These are phyloP conservation scores for Candida succiphila DNA, from an alignment of 805 yeast genomes.

Conservation along the genomic window DNA sequence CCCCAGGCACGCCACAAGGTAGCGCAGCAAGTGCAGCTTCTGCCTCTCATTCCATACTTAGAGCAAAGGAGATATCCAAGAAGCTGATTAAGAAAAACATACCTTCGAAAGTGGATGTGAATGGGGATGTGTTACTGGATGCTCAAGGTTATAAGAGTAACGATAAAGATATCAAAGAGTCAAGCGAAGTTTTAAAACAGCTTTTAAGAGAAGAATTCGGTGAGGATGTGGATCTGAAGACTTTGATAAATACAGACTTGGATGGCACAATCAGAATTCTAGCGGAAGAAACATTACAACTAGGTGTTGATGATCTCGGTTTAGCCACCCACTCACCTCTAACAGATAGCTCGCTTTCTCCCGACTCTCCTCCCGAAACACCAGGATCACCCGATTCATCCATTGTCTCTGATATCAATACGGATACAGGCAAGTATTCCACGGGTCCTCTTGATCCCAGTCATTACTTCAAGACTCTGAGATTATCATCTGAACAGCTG, in stretches of 20 bases:
- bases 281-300: slow-evolving; percentile 9
- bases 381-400: slow-evolving; percentile 11
- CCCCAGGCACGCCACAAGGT: not conserved
- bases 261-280: slow-evolving; percentile 58
- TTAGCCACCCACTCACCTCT: not conserved
- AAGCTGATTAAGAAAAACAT: slow-evolving; percentile 64
- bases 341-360: not conserved
- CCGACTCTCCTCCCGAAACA: not conserved
- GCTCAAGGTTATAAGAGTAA: slow-evolving; percentile 94
- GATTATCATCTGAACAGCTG: slow-evolving; percentile 87
- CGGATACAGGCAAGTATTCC: slow-evolving; percentile 8
- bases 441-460: slow-evolving; percentile 4
- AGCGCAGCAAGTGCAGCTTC: slow-evolving; percentile 2
- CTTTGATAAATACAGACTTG: slow-evolving; percentile 44
- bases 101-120: slow-evolving; percentile 78
- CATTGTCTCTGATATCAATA: slow-evolving; percentile 15
- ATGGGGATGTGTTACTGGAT: slow-evolving; percentile 85
- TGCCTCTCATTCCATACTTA: slow-evolving; percentile 27
- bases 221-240: slow-evolving; percentile 32
- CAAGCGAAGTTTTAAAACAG: slow-evolving; percentile 68
- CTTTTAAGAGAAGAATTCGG: slow-evolving; percentile 72
- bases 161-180: slow-evolving; percentile 61
- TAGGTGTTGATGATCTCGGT: not conserved
- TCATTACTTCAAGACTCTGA: slow-evolving; percentile 68
- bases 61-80: slow-evolving; percentile 54